Evolutionary conservation across 169 alveolate species (phyloP).

Genomic region (Plasmodium yoelii): DNA sequence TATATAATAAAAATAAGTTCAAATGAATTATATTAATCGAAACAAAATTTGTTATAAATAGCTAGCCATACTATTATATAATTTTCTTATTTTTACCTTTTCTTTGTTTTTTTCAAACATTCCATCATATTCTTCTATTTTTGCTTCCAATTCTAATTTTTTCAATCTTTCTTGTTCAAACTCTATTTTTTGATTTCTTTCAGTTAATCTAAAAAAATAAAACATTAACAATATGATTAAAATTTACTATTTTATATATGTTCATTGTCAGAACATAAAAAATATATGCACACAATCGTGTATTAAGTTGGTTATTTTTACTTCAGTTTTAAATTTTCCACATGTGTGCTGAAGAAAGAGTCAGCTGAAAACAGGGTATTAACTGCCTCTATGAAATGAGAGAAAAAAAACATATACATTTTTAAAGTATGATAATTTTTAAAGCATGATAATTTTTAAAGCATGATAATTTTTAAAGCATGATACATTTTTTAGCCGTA

Average conservation of each 20-base stretch:
- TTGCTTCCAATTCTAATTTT: conserved; percentile 60
- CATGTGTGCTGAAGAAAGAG: conserved; percentile 55
- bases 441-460: too few relatives aligned
- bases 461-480: too few relatives aligned
- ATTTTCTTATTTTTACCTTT: conserved; percentile 27
- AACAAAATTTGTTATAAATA: too few relatives aligned
- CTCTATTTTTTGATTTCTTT: conserved; percentile 59
- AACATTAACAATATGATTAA: not conserved
- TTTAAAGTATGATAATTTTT: too few relatives aligned
- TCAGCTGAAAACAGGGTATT: conserved; percentile 64
- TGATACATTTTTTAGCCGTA: not conserved
- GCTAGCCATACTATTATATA: too few relatives aligned
- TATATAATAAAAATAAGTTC: not conserved
- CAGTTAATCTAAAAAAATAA: conserved; percentile 26
- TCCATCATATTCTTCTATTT: conserved; percentile 63
- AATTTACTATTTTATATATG: not conserved
- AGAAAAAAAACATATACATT: not conserved
- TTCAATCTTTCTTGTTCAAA: conserved; percentile 58
- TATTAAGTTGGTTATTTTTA: conserved; percentile 3
- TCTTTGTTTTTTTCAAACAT: conserved; percentile 49
- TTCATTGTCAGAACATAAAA: too few relatives aligned
- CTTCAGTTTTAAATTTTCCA: conserved; percentile 66
- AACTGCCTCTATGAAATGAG: conserved; percentile 36
- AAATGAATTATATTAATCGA: not conserved
- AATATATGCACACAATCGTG: too few relatives aligned